Percentiles rank a stretch among this genome's conserved stretches.
phyloP scores from a whole-genome alignment of 345 rosid species.

The Euphorbia peplus region DNA sequence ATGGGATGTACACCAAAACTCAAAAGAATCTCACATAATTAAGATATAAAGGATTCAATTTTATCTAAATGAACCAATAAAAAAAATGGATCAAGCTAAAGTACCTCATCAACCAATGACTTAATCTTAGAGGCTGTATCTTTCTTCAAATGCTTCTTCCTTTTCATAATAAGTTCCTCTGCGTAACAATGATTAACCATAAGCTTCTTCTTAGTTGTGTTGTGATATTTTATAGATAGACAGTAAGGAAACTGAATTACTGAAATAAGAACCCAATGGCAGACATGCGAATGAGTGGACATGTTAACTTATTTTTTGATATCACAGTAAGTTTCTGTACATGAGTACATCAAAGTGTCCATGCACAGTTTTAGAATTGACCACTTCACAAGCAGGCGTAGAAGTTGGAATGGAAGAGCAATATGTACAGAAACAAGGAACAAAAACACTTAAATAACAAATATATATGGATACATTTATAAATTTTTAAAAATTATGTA shows the following conservation, averaged over 20 bases:
- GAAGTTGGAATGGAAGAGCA: too few species aligned
- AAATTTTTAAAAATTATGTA: too few species aligned
- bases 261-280: neutral
- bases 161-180: constrained; percentile 88
- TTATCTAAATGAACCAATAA: neutral
- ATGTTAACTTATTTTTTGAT: neutral
- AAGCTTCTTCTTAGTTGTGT: neutral
- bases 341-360: neutral
- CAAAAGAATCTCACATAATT: neutral
- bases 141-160: constrained; percentile 96
- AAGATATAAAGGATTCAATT: neutral
- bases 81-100: neutral
- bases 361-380: constrained; percentile 3
- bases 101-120: constrained; percentile 91
- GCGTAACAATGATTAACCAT: constrained; percentile 34
- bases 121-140: constrained; percentile 87
- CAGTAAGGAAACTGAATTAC: neutral
- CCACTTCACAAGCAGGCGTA: neutral
- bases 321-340: neutral
- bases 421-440: too few species aligned
- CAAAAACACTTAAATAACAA: too few species aligned
- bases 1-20: neutral
- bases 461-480: too few species aligned
- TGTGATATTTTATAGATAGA: neutral
- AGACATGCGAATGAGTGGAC: neutral